Base-by-base conservation (phyloP, 345 rosid genomes). In the Linum trigynum region DNA sequence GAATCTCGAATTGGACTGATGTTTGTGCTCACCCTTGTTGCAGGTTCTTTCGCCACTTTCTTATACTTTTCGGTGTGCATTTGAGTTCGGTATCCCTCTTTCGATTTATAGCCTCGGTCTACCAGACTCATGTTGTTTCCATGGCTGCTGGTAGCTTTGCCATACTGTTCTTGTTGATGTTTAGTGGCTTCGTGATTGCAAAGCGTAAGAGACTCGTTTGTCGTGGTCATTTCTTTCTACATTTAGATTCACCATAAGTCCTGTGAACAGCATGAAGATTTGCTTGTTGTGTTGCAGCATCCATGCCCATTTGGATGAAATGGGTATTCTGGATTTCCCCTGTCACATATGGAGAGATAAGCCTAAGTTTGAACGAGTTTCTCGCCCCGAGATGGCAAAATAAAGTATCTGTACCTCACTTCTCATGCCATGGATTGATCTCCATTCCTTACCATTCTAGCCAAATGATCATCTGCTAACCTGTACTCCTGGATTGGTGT, bases 251-350 rank as follows among this genome's bases (percentile, higher is more conserved):
- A 23, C 32, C 32, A 23, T 23, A 23, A 23, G 32, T 23, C 32
- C 32, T 23, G 32, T 23, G 32, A 23, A 23, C 32, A 23, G 32
- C 32, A 41, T 41, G 45, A 41, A 41, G 5, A 10, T 41, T 37
- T 23, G 14, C 17, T 41, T 66, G 45, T 23, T 71, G 69, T 66
- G 45, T 23, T 71, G 71, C 80, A 84, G 88, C 75, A 36, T 84
- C 76, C 57, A 61, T 84, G 38, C 84, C 85, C 12, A 39, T 60
- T 56, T 81, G 85, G 82, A n/a, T 84, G 45, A 14, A 51, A 56
- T 84, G 83, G 85, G 84, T 73, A 6, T 84, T 82, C 68, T 80
- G 86, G 89, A 10, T 80, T 55, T 81, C 84, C 15, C 82, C 85
- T 32, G n/a, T 82, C 1, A 61, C 83, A 14, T 84, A 82, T 65